Conservation (phyloP, 176 grass and related monocot species). For the Miscanthus lutarioriparius region DNA sequence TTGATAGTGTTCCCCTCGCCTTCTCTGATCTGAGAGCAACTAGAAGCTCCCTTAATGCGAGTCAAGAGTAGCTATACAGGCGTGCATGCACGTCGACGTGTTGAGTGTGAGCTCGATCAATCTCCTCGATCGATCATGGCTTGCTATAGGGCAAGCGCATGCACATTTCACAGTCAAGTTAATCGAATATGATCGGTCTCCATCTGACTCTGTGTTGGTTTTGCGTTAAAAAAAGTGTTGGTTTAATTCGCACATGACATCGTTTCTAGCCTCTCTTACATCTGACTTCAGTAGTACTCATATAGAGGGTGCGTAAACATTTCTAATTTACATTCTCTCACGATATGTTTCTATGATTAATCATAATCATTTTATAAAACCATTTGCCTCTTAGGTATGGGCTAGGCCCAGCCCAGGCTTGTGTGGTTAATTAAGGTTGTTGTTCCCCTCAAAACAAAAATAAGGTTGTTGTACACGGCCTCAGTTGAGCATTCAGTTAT, state of each 20-base stretch:
- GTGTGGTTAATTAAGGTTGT: too few relatives aligned
- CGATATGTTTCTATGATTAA: too few relatives aligned
- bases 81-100: constrained; percentile 45
- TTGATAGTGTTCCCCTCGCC: not conserved
- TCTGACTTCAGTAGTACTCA: too few relatives aligned
- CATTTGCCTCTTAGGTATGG: too few relatives aligned
- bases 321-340: too few relatives aligned
- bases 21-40: not conserved
- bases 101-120: not conserved
- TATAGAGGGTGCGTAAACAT: too few relatives aligned
- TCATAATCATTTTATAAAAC: too few relatives aligned
- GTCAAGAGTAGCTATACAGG: not conserved
- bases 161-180: not conserved
- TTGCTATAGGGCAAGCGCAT: not conserved
- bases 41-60: not conserved
- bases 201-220: not conserved
- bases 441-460: too few relatives aligned
- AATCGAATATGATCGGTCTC: not conserved
- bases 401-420: too few relatives aligned
- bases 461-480: too few relatives aligned
- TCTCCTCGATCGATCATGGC: not conserved
- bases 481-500: too few relatives aligned
- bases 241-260: not conserved
- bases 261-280: not conserved
- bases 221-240: not conserved